Evolutionary conservation across 352 stramenopile species (phyloP).

Genomic region (Globisporangium paddicum): DNA sequence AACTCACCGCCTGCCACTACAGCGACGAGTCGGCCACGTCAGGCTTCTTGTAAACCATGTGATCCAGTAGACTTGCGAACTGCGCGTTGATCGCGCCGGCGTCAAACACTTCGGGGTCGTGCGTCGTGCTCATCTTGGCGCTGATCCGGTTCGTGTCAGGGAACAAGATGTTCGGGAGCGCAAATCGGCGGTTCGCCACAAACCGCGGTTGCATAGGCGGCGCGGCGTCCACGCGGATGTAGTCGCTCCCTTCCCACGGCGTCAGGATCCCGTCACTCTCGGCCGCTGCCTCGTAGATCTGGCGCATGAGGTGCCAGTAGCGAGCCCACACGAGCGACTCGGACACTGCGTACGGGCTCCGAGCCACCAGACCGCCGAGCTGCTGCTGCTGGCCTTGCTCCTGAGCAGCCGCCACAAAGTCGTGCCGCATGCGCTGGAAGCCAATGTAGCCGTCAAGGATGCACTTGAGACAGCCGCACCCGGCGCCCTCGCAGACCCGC

Average conservation of each 20-base stretch:
- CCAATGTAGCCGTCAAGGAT: conserved; percentile 77
- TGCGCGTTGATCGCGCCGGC: conserved; percentile 39
- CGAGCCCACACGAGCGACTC: conserved; percentile 66
- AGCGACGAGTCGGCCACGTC: background rate
- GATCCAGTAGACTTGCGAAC: conserved; percentile 30
- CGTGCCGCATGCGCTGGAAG: conserved; percentile 68
- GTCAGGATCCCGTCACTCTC: conserved; percentile 64
- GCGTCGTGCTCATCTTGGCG: conserved; percentile 31
- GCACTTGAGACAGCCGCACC: conserved; percentile 79
- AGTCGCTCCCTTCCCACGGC: conserved; percentile 38
- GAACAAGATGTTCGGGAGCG: conserved; percentile 66
- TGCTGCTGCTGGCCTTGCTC: conserved; percentile 9
- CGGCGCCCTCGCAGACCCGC: conserved; percentile 59
- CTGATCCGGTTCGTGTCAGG: conserved; percentile 64
- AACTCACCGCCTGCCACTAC: no score
- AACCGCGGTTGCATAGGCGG: conserved; percentile 37
- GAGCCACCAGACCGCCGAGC: background rate
- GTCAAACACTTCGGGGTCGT: conserved; percentile 57
- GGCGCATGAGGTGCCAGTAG: conserved; percentile 81
- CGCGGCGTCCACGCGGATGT: conserved; percentile 27
- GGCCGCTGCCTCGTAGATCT: conserved; percentile 60
- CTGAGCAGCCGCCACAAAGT: conserved; percentile 23
- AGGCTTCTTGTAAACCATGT: conserved; percentile 26
- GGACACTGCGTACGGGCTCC: conserved; percentile 37
- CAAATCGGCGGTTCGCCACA: conserved; percentile 33